Evolutionary conservation across 1,139 yeast genomes (phyloP), one percentile per base, ranked within the genome.

Genomic region (Diutina pseudorugosa): DNA sequence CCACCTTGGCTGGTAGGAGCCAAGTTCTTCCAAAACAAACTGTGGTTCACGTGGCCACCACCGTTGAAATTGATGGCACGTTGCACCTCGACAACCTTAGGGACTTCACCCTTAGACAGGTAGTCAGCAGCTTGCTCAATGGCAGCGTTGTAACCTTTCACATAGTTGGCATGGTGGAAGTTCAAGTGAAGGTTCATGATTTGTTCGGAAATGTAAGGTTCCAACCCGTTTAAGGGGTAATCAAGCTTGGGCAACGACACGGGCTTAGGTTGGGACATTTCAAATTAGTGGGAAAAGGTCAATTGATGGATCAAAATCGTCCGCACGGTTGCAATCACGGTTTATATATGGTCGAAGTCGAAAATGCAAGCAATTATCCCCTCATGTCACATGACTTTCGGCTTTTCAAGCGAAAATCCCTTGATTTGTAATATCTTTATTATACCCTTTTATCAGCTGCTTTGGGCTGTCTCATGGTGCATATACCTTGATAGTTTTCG

Each of bases 91-190:
- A 87, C 76, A 54, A 85, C 73, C 65, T 81, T 80, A 66, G 82
- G 76, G 57, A 79, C 77, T 59, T 85, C 88, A 55, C 85, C 82
- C 57, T 76, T 76, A 52, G 74, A 71, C 61, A 79, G 70, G 53
- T 96, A 93, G 62, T 82, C 90, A 43, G 81, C 80, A 53, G 82
- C 77, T 69, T 87, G 85, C 68, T 88, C 96, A 63, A 81, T 70
- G 45, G 96, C 91, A 45, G 83, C 71, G 72, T 91, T 91, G 75
- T 82, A 87, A 51, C 95, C 94, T 64, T 79, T 86, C 62, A 89
- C 97, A 64, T 91, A 91, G 41, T 96, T 87, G 71, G 89, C 95
- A 70, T 91, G 97, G 71, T 91, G 98, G 75, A 91, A 90, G 61
- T 83, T 76, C 79, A 91, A 85, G 74, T 91, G 98, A 53, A 85